Percentiles rank a stretch among this genome's conserved stretches.
These are phyloP conservation scores for Phytophthora aleatoria DNA, from an alignment of 352 stramenopile species.

Conservation along the genomic window DNA sequence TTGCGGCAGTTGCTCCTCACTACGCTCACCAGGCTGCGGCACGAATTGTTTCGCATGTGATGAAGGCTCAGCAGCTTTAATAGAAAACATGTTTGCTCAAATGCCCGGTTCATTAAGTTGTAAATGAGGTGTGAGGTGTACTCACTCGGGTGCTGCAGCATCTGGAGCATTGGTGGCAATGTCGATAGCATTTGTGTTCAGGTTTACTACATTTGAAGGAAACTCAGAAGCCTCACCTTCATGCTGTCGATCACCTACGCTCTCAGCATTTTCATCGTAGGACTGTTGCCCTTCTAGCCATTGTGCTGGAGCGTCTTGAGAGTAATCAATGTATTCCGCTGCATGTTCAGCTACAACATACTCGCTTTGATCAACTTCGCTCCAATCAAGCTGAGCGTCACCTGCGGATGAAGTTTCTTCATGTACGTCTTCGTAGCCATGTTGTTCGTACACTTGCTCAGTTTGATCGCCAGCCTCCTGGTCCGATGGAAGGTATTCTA, in stretches of 20 bases:
- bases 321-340: conserved; percentile 9
- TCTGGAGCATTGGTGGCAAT: background rate
- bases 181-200: background rate
- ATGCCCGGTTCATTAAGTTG: conserved; percentile 5
- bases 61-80: conserved; percentile 15
- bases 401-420: background rate
- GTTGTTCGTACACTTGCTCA: conserved; percentile 3
- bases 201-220: background rate
- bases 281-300: conserved; percentile 10
- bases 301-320: background rate
- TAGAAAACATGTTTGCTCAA: conserved; percentile 11
- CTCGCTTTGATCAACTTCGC: background rate
- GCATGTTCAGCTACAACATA: background rate
- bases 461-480: conserved; percentile 5
- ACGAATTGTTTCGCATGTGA: conserved; percentile 87
- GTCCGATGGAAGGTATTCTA: background rate
- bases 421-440: background rate
- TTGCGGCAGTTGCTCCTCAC: conserved; percentile 59
- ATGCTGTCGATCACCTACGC: background rate
- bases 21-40: conserved; percentile 69
- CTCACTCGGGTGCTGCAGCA: background rate
- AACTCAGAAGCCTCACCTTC: background rate
- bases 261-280: background rate
- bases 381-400: conserved; percentile 11
- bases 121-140: background rate